Evolutionary conservation across 2,329 filamentous ascomycete genomes (phyloP).

Genomic region (Cladosporium sp.): DNA sequence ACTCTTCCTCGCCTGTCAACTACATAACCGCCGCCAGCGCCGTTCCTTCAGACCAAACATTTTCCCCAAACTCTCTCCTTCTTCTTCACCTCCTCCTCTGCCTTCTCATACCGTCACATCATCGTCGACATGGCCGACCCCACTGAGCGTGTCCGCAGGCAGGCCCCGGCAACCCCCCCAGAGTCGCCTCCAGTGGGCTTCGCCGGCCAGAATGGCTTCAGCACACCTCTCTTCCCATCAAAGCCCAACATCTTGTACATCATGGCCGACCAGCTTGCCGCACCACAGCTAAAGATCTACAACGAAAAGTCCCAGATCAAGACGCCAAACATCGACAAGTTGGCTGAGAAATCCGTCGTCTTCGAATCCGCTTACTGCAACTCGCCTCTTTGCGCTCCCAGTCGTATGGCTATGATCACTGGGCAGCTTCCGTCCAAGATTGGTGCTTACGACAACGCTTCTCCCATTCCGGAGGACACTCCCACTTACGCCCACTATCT

Average conservation of each 20-base stretch:
- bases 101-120: not conserved
- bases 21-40: not conserved
- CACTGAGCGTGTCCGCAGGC: conserved; percentile 31
- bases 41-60: conserved; percentile 4
- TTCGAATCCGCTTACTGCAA: conserved; percentile 96
- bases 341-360: conserved; percentile 79
- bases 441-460: conserved; percentile 87
- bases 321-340: conserved; percentile 82
- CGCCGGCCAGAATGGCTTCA: conserved; percentile 41
- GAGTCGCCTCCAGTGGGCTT: conserved; percentile 40
- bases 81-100: not conserved
- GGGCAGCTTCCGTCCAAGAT: conserved; percentile 90
- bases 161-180: conserved; percentile 37
- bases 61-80: not conserved
- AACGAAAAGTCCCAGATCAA: conserved; percentile 86
- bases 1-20: not conserved
- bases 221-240: conserved; percentile 39
- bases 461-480: conserved; percentile 77
- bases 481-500: conserved; percentile 94
- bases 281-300: conserved; percentile 88
- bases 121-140: conserved; percentile 24
- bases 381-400: conserved; percentile 87
- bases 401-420: conserved; percentile 91
- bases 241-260: conserved; percentile 85
- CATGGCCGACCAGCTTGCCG: conserved; percentile 94